Evolutionary conservation across 805 yeast species (phyloP), one percentile per base, ranked within the genome.

Genomic region (Pichia kluyveri): DNA sequence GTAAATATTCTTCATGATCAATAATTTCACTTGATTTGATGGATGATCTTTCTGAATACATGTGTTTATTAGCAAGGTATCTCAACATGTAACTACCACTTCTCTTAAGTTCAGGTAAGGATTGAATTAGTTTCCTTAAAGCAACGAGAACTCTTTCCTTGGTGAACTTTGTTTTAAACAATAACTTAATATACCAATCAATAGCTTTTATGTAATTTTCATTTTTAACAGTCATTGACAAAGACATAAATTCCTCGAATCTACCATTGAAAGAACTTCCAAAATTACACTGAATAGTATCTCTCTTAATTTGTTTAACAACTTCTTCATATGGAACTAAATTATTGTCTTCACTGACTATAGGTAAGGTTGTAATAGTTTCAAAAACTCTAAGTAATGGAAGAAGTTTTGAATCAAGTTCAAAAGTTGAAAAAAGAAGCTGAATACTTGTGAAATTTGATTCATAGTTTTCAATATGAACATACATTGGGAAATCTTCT

Each of bases 381-480:
- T 77, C 78, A 49, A 82, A 70, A 10, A 90, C 60, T 19, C 81
- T 79, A 53, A 86, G 70, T 50, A 83, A 82, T 2, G 86, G 83
- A 46, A 89, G 68, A 15, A 82, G 67, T 2, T 67, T 59, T 27
- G 73, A 68, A 44, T 76, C 82, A 23, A 79, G 69, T 42, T 57
- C 71, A 41, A 68, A 72, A 1, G 86, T 77, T 10, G 82, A 76
- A 59, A 86, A 62, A 37, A 82, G 62, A 38, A 87, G 60, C 49
- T 80, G 77, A 19, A 89, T 71, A 14, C 84, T 79, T 36, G 86
- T 77, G 60, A 91, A 93, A 57, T 85, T 82, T 1, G 96, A 86
- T 47, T 81, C 76, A 59, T 78, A 83, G 53, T 83, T 78, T 63
- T 93, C 97, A 56, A 85, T 74, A 60, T 88, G 93, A 45, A 90